phyloP scores from a whole-genome alignment of 257 asterid genomes.

The Ophiorrhiza pumila region DNA sequence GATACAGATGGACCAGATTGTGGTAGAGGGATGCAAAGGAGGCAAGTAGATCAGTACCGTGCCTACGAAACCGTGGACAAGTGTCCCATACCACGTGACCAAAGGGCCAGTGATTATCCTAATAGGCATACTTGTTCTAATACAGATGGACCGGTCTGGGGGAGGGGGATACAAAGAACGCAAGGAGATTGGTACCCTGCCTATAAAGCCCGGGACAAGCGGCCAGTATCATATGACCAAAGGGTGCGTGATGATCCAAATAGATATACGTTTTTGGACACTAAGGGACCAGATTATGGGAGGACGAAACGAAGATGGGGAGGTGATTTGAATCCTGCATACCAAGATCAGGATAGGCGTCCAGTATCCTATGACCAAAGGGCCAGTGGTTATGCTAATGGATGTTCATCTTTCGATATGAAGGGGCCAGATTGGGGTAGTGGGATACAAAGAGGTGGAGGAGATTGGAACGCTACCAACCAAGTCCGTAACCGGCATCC shows the following conservation, averaged over 20 bases:
- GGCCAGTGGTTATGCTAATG: neutral
- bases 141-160: neutral
- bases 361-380: neutral
- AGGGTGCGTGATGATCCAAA: neutral
- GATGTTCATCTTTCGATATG: neutral
- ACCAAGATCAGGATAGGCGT: neutral
- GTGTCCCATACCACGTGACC: no score
- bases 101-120: neutral
- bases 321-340: neutral
- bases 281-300: neutral
- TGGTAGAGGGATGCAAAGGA: neutral
- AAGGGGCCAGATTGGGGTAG: neutral
- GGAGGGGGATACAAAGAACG: neutral
- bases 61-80: no score
- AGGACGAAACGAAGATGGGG: neutral
- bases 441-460: neutral
- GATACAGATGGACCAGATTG: neutral
- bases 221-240: no score
- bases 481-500: neutral
- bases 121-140: neutral
- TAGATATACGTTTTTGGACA: neutral
- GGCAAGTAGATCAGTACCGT: neutral
- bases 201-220: no score
- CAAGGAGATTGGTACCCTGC: neutral
- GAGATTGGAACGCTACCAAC: neutral